Evolutionary conservation across 371 early-diverging fungal species (phyloP).

Genomic region (Funneliformis caledonium): DNA sequence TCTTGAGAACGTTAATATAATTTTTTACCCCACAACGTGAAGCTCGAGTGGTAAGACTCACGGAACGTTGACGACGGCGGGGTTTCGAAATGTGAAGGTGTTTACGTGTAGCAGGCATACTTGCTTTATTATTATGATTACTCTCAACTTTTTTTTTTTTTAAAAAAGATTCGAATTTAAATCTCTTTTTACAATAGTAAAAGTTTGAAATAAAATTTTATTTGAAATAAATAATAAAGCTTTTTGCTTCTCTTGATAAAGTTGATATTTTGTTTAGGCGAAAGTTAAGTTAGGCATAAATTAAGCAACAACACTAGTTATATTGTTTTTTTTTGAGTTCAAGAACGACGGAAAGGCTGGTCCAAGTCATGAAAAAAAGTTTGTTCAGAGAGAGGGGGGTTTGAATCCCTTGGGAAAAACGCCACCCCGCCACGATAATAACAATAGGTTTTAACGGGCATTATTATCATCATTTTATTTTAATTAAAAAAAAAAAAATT

Average conservation of each 20-base stretch:
- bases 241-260: not conserved
- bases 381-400: not conserved
- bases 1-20: constrained; percentile 36
- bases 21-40: constrained; percentile 41
- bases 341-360: constrained; percentile 22
- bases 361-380: constrained; percentile 2
- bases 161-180: not conserved
- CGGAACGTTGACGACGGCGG: constrained; percentile 39
- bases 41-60: constrained; percentile 34
- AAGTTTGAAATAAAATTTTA: not conserved
- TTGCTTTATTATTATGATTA: not conserved
- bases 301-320: constrained; percentile 4
- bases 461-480: constrained; percentile 9
- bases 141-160: not conserved
- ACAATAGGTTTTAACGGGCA: constrained; percentile 19
- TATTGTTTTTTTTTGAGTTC: not conserved
- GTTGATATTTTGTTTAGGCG: constrained; percentile 7
- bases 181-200: not conserved
- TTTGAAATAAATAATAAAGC: not conserved
- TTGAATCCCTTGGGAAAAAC: constrained; percentile 27
- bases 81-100: constrained; percentile 40
- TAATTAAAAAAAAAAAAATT: not conserved
- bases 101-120: constrained; percentile 40
- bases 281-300: constrained; percentile 27
- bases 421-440: constrained; percentile 32